Conservation (phyloP, 176 grass and related monocot species). For the Juncus effusus region DNA sequence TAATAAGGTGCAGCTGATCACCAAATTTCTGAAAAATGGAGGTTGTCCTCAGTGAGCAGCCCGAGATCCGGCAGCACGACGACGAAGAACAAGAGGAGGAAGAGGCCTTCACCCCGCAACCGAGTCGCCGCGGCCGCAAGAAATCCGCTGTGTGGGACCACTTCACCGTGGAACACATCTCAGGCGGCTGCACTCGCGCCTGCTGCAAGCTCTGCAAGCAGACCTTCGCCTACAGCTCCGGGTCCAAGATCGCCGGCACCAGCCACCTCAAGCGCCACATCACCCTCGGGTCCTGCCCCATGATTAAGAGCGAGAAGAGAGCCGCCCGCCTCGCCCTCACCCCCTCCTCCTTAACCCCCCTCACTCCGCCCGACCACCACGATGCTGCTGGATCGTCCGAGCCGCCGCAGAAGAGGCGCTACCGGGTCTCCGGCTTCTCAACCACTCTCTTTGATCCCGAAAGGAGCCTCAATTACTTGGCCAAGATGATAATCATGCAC, state of each 20-base stretch:
- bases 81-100: slow-evolving; percentile 20
- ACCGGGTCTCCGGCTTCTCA: slow-evolving; percentile 59
- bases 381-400: slow-evolving; percentile 36
- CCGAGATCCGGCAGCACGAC: neutral
- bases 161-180: slow-evolving; percentile 64
- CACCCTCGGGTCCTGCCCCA: slow-evolving; percentile 65
- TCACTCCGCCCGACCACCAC: slow-evolving; percentile 21
- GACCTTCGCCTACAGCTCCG: slow-evolving; percentile 83
- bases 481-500: slow-evolving; percentile 79
- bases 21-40: slow-evolving; percentile 35
- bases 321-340: slow-evolving; percentile 24
- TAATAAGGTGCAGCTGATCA: slow-evolving; percentile 31
- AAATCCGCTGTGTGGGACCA: slow-evolving; percentile 80
- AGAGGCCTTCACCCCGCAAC: slow-evolving; percentile 36
- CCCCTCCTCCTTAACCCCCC: slow-evolving; percentile 22
- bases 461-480: slow-evolving; percentile 49
- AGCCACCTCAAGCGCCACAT: slow-evolving; percentile 94
- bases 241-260: slow-evolving; percentile 76
- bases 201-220: slow-evolving; percentile 91
- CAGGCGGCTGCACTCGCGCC: slow-evolving; percentile 49
- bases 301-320: slow-evolving; percentile 63
- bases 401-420: slow-evolving; percentile 61
- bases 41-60: slow-evolving; percentile 3
- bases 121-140: slow-evolving; percentile 54
- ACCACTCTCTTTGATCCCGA: slow-evolving; percentile 88